Base-by-base conservation (phyloP, 2,329 filamentous ascomycete genomes). In the Hypoxylon sp. region DNA sequence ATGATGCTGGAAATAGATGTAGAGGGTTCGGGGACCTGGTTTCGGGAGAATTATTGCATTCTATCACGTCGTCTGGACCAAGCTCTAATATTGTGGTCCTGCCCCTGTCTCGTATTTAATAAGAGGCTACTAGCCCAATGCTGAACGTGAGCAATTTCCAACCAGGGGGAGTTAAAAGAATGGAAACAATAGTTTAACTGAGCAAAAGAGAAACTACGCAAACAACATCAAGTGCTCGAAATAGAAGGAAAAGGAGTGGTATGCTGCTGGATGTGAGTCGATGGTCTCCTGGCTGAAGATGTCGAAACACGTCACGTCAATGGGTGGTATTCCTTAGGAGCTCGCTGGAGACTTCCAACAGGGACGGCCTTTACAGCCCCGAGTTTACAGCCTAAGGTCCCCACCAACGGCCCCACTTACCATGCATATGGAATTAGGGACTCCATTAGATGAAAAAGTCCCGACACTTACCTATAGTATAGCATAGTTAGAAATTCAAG, bases 1-100 rank as follows among this genome's bases (percentile, higher is more conserved):
- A 93, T 93, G 71, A 77, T 83, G 74, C 66, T 64, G 56, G 61
- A 5, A 59, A 50, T 22, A 22, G 42, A 49, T 48, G n/a, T 37
- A 51, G 33, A 56, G n/a, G 58, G 57, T 30, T 40, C 53, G 42
- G 53, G 54, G 27, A 30, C 56, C 25, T 54, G 22, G 58, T 53
- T 31, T 51, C 53, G 22, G 49, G 17, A 44, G 44, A 61, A 59
- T 68, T 70, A 71, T 73, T 60, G 69, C 72, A 75, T 76, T 68
- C 57, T 73, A 51, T 53, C 49, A 54, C 31, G 57, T 31, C 51
- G n/a, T 53, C 31, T 14, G 48, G 35, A 40, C 13, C 51, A 35
- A 62, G 31, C 31, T 62, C 30, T 58, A 58, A 50, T 48, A 60
- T 57, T 66, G 50, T 56, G 57, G 56, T 63, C 54, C 33, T 48